Evolutionary conservation across 768 basidiomycete species (phyloP).

Genomic region (Rhizopogon sp.): DNA sequence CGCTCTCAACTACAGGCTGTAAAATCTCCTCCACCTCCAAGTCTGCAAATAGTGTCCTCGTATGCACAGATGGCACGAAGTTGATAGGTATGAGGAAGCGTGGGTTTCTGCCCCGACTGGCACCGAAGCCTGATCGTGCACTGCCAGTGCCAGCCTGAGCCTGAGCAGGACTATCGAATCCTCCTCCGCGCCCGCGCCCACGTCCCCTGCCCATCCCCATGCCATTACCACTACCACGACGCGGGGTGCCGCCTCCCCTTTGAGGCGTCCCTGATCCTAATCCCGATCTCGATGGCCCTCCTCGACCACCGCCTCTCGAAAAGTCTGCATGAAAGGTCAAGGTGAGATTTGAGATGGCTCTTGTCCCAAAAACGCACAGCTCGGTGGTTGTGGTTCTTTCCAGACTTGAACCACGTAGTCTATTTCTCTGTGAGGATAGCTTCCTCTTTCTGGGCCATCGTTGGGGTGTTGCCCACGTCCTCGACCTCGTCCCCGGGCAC

Average conservation of each 20-base stretch:
- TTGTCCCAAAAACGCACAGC: slow-evolving; percentile 10
- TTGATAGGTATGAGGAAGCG: slow-evolving; percentile 52
- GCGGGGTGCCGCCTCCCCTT: neutral
- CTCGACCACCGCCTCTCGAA: neutral
- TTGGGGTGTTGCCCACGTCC: neutral
- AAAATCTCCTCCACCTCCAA: slow-evolving; percentile 54
- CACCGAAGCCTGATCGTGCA: slow-evolving; percentile 6
- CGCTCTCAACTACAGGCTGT: slow-evolving; percentile 45
- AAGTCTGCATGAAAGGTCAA: slow-evolving; percentile 7
- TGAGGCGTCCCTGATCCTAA: slow-evolving; percentile 3
- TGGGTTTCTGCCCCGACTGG: no score
- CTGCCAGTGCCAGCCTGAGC: neutral
- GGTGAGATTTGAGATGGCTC: slow-evolving; percentile 1
- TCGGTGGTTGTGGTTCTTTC: slow-evolving; percentile 5
- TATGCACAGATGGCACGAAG: slow-evolving; percentile 59
- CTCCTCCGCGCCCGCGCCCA: slow-evolving; percentile 20
- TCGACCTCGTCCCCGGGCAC: neutral
- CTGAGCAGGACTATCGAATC: neutral
- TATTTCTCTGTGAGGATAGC: slow-evolving; percentile 19
- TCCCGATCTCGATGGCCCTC: slow-evolving; percentile 8
- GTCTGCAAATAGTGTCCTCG: slow-evolving; percentile 42
- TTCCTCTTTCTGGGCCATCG: neutral
- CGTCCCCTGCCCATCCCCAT: slow-evolving; percentile 8
- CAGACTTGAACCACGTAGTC: slow-evolving; percentile 23
- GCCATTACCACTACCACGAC: neutral